Conservation (phyloP, 352 stramenopile species). For the Globisporangium cystogenes region DNA sequence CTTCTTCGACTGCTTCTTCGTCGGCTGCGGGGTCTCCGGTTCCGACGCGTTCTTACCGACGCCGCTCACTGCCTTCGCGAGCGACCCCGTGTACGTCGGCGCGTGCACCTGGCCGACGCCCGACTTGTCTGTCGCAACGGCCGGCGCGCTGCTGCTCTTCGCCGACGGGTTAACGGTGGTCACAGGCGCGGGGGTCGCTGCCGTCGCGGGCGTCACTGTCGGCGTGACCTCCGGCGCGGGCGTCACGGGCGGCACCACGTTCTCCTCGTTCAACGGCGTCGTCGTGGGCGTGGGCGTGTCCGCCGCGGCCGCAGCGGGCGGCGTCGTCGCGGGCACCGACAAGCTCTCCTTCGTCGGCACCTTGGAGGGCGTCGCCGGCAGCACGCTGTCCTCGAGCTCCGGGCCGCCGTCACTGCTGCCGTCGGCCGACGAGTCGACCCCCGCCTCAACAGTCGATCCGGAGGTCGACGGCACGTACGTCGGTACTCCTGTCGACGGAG, state of each 20-base stretch:
- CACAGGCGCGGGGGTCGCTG: not conserved
- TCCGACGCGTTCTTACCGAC: conserved; percentile 11
- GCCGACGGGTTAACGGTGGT: not conserved
- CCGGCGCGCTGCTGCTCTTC: too few relatives aligned
- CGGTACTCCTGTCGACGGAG: not conserved
- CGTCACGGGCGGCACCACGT: too few relatives aligned
- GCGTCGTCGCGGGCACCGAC: too few relatives aligned
- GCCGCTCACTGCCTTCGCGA: conserved; percentile 4
- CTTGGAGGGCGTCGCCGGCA: conserved; percentile 1
- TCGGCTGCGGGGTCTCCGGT: not conserved
- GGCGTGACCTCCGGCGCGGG: too few relatives aligned
- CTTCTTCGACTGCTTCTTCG: not conserved
- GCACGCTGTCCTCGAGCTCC: conserved; percentile 11
- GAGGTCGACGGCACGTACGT: not conserved
- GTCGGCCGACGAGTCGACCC: not conserved
- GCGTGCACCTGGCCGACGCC: conserved; percentile 11
- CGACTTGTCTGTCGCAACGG: not conserved
- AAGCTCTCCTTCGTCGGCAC: not conserved
- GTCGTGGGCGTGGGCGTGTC: too few relatives aligned
- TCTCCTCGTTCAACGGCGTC: too few relatives aligned
- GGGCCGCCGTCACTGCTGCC: not conserved
- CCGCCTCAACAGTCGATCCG: too few relatives aligned
- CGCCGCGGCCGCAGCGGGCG: too few relatives aligned
- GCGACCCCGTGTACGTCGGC: conserved; percentile 3
- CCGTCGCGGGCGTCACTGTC: not conserved